phyloP scores from a whole-genome alignment of 139 green algal species.

The Coccomyxa sp. region DNA sequence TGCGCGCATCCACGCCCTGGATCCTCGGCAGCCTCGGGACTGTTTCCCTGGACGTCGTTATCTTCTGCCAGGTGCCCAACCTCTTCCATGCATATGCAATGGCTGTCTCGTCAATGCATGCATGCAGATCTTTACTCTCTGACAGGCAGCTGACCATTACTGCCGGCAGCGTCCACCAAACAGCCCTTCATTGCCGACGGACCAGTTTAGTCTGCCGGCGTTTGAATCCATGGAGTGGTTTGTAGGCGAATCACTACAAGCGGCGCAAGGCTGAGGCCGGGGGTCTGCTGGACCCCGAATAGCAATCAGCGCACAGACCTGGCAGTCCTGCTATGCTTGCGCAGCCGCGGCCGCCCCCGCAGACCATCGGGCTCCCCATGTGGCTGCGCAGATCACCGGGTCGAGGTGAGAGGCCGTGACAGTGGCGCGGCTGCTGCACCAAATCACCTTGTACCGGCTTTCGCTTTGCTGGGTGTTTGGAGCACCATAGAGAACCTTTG shows the following conservation, averaged over 20 bases:
- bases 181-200: not conserved
- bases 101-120: not conserved
- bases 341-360: not conserved
- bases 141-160: not conserved
- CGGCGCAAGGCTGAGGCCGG: not conserved
- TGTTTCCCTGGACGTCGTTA: constrained; percentile 70
- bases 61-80: constrained; percentile 54
- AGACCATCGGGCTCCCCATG: not conserved
- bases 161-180: not conserved
- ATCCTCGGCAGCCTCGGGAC: constrained; percentile 79
- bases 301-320: not conserved
- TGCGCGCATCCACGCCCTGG: constrained; percentile 73
- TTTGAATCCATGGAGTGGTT: not conserved
- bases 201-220: not conserved
- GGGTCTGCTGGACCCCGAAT: not conserved
- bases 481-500: too few relatives aligned
- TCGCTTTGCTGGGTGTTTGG: too few relatives aligned
- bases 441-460: too few relatives aligned
- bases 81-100: not conserved
- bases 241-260: not conserved
- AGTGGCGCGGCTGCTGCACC: too few relatives aligned
- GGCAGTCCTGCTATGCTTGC: not conserved
- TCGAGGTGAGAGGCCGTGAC: too few relatives aligned
- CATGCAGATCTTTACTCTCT: not conserved
- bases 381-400: not conserved